phyloP scores from a whole-genome alignment of 2,329 filamentous ascomycete genomes.

The Alternaria rosae region DNA sequence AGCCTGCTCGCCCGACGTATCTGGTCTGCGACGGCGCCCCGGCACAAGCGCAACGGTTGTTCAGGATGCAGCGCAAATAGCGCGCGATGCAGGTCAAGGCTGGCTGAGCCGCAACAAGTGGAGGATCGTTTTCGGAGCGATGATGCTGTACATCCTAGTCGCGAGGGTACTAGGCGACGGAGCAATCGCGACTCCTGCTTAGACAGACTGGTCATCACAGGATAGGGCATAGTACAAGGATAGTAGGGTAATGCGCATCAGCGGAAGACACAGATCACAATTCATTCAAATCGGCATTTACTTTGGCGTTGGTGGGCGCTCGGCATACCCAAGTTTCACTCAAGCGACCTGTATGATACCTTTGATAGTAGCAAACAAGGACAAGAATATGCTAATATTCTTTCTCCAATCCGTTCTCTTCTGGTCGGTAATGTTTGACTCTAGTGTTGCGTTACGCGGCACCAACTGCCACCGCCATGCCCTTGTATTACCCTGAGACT shows the following conservation, averaged over 20 bases:
- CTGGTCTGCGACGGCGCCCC: constrained; percentile 69
- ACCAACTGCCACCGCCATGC: background rate
- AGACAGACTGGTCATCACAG: background rate
- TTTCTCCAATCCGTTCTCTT: background rate
- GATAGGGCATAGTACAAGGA: background rate
- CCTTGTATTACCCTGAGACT: background rate
- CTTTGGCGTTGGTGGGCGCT: constrained; percentile 17
- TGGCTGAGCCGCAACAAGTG: constrained; percentile 85
- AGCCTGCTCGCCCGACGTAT: constrained; percentile 69
- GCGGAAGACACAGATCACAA: background rate
- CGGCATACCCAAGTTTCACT: constrained; percentile 13
- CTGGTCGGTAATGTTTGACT: background rate
- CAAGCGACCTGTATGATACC: constrained; percentile 1
- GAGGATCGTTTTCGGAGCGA: constrained; percentile 70
- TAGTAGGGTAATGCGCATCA: background rate
- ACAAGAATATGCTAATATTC: background rate
- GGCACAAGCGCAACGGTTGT: constrained; percentile 70
- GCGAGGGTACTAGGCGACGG: constrained; percentile 73
- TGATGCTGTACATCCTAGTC: constrained; percentile 85
- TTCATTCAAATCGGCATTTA: background rate
- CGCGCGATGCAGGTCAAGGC: constrained; percentile 78
- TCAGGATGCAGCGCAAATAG: constrained; percentile 77
- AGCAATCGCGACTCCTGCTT: constrained; percentile 22
- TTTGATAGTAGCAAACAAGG: background rate
- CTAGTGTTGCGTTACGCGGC: background rate